phyloP scores from a whole-genome alignment of 2,329 filamentous ascomycete species.

The Aspergillus tubingensis region DNA sequence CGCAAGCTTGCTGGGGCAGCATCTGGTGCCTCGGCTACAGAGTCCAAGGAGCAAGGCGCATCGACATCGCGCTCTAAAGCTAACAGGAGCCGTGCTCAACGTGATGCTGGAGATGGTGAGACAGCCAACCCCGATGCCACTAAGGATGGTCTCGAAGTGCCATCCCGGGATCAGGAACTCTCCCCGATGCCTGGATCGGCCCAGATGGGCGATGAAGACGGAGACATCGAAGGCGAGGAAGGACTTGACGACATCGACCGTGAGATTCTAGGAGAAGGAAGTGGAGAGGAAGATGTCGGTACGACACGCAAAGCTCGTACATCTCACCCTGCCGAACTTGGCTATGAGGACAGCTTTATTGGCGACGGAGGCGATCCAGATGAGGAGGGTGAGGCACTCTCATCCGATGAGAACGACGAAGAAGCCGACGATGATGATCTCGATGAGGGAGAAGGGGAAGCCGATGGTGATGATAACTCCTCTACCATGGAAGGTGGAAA shows the following conservation, averaged over 20 bases:
- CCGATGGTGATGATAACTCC: slow-evolving; percentile 34
- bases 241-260: slow-evolving; percentile 41
- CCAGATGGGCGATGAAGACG: slow-evolving; percentile 23
- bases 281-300: slow-evolving; percentile 38
- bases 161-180: slow-evolving; percentile 27
- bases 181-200: slow-evolving; percentile 20
- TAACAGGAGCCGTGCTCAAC: slow-evolving; percentile 25
- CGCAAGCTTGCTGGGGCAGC: slow-evolving; percentile 29
- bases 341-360: slow-evolving; percentile 31
- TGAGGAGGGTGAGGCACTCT: slow-evolving; percentile 27
- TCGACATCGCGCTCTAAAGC: slow-evolving; percentile 27
- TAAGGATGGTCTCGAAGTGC: slow-evolving; percentile 26
- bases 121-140: slow-evolving; percentile 9
- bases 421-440: slow-evolving; percentile 37
- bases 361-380: slow-evolving; percentile 29
- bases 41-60: slow-evolving; percentile 21
- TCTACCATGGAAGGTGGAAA: slow-evolving; percentile 35
- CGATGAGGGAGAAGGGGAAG: slow-evolving; percentile 36
- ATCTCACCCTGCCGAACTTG: slow-evolving; percentile 24
- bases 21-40: slow-evolving; percentile 25
- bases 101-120: slow-evolving; percentile 17
- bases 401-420: slow-evolving; percentile 34
- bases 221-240: slow-evolving; percentile 36
- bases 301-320: slow-evolving; percentile 17
- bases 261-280: slow-evolving; percentile 39